Evolutionary conservation across 2,329 filamentous ascomycete genomes (phyloP).

Genomic region (Ophiostoma sp.): DNA sequence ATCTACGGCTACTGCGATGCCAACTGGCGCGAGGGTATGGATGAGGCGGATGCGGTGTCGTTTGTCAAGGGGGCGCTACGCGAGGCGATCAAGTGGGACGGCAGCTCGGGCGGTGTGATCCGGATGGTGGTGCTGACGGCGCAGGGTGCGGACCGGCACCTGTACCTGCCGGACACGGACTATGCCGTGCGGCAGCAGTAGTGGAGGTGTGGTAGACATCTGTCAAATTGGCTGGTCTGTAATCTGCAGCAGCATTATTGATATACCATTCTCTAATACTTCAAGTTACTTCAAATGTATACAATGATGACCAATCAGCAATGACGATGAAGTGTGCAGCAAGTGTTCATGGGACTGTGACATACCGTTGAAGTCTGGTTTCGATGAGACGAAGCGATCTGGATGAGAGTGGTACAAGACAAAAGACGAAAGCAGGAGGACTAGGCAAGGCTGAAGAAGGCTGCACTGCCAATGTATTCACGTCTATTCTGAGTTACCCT

Average conservation of each 20-base stretch:
- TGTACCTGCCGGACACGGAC: slow-evolving; percentile 89
- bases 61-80: slow-evolving; percentile 89
- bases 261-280: neutral
- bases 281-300: neutral
- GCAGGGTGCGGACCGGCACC: slow-evolving; percentile 81
- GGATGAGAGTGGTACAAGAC: no score
- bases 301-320: neutral
- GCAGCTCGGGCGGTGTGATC: slow-evolving; percentile 96
- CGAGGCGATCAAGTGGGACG: slow-evolving; percentile 99
- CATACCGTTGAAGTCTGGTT: no score
- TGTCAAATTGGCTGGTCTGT: no score
- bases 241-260: neutral
- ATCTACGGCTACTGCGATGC: slow-evolving; percentile 99
- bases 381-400: no score
- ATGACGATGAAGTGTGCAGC: neutral
- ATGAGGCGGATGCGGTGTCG: slow-evolving; percentile 78
- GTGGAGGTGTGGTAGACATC: neutral
- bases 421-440: no score
- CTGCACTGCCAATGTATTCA: no score
- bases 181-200: slow-evolving; percentile 68
- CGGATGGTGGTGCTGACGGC: slow-evolving; percentile 93
- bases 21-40: slow-evolving; percentile 94
- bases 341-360: no score
- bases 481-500: no score
- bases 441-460: no score